Evolutionary conservation across 1,284 basidiomycete genomes (phyloP).

Genomic region (Cutaneotrichosporon dermatis): DNA sequence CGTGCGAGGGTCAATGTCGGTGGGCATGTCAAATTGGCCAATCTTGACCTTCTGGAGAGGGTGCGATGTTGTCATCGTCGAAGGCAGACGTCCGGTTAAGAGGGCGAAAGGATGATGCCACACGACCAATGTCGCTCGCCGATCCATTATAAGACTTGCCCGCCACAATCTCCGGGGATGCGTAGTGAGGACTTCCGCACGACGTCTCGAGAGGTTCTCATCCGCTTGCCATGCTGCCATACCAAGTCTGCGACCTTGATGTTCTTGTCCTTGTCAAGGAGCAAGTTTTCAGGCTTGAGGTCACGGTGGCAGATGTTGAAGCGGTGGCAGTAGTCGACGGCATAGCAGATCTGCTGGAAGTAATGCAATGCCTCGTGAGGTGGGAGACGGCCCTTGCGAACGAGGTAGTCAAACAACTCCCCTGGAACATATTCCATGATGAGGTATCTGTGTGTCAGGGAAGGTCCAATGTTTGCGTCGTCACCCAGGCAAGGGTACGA

Average conservation of each 20-base stretch:
- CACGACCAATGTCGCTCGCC: conserved; percentile 97
- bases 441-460: conserved; percentile 58
- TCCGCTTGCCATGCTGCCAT: conserved; percentile 89
- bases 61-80: conserved; percentile 70
- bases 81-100: conserved; percentile 90
- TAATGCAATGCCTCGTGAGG: conserved; percentile 80
- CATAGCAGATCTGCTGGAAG: conserved; percentile 94
- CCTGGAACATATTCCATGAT: conserved; percentile 97
- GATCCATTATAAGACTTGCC: conserved; percentile 84
- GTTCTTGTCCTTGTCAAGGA: conserved; percentile 77
- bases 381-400: conserved; percentile 73
- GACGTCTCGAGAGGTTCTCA: conserved; percentile 77
- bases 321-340: conserved; percentile 91
- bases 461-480: neutral
- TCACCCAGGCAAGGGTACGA: neutral
- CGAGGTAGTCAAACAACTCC: conserved; percentile 94
- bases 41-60: conserved; percentile 78
- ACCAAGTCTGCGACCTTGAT: conserved; percentile 99
- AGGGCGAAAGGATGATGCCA: conserved; percentile 94
- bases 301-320: conserved; percentile 98
- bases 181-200: conserved; percentile 97
- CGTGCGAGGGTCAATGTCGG: conserved; percentile 70
- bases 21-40: conserved; percentile 80
- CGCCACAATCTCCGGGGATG: conserved; percentile 95
- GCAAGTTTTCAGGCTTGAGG: conserved; percentile 92